Percentiles rank a stretch among this genome's conserved stretches.
These are phyloP conservation scores for Physocladia obscura DNA, from an alignment of 192 early-diverging fungal species.

Conservation along the genomic window DNA sequence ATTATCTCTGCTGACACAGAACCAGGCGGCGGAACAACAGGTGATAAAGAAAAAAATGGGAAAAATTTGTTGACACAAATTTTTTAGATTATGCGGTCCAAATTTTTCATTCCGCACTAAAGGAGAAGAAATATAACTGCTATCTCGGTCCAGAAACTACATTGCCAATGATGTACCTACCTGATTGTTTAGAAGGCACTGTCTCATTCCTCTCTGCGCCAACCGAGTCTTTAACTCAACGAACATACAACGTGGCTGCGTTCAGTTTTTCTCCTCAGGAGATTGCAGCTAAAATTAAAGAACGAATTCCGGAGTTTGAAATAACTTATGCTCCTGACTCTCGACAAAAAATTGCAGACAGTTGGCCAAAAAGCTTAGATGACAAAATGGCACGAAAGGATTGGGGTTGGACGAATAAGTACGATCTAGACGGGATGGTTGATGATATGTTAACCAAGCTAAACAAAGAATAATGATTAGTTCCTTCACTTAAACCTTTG, in stretches of 20 bases:
- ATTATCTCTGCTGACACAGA: conserved; percentile 67
- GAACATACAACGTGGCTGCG: conserved; percentile 65
- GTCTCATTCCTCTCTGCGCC: conserved; percentile 60
- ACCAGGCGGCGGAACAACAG: conserved; percentile 66
- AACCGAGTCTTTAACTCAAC: conserved; percentile 48
- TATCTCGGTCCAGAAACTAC: conserved; percentile 57
- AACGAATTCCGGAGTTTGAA: conserved; percentile 52
- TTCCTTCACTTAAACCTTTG: too few relatives aligned
- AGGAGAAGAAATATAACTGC: conserved; percentile 56
- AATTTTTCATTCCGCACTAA: conserved; percentile 66
- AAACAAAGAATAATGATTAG: neutral
- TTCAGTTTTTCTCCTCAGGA: conserved; percentile 61
- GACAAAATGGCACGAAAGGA: conserved; percentile 58
- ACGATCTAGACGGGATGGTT: conserved; percentile 58
- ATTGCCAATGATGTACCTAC: conserved; percentile 68
- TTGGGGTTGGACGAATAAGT: conserved; percentile 67
- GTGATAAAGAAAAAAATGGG: neutral
- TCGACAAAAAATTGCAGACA: conserved; percentile 66
- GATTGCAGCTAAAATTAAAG: conserved; percentile 53
- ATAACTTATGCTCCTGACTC: conserved; percentile 61
- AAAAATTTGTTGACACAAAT: neutral
- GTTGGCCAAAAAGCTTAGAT: conserved; percentile 64
- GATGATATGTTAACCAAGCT: conserved; percentile 52
- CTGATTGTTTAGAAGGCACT: conserved; percentile 67
- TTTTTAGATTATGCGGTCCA: conserved; percentile 62